Percentiles rank a stretch among this genome's conserved stretches.
Evolutionary conservation across 1,139 yeast species (phyloP).

Genomic region (Petasospora fabianii): DNA sequence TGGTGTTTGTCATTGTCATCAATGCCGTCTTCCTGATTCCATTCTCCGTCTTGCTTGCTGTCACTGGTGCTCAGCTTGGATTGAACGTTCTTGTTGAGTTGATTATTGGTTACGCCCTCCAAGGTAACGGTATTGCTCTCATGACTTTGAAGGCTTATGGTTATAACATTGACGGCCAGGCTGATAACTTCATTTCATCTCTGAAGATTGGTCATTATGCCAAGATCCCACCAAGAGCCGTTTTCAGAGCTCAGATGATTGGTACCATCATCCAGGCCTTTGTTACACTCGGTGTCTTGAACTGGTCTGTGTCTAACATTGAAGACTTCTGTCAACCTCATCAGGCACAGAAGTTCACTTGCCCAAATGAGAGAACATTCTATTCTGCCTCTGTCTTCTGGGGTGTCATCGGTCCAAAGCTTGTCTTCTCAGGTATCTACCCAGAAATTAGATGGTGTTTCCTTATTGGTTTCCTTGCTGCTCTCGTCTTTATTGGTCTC

Average conservation of each 20-base stretch:
- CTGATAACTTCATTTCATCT: slow-evolving; percentile 52
- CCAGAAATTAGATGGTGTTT: slow-evolving; percentile 50
- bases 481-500: slow-evolving; percentile 40
- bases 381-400: slow-evolving; percentile 54
- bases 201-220: slow-evolving; percentile 61
- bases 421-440: slow-evolving; percentile 47
- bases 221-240: slow-evolving; percentile 56
- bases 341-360: slow-evolving; percentile 41
- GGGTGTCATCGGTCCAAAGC: slow-evolving; percentile 68
- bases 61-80: slow-evolving; percentile 51
- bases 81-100: slow-evolving; percentile 58
- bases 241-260: slow-evolving; percentile 55
- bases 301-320: slow-evolving; percentile 48
- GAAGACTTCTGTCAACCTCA: slow-evolving; percentile 44
- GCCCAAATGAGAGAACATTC: slow-evolving; percentile 43
- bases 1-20: slow-evolving; percentile 53
- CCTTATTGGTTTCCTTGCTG: slow-evolving; percentile 48
- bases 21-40: slow-evolving; percentile 55
- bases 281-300: slow-evolving; percentile 49
- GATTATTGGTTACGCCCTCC: slow-evolving; percentile 59
- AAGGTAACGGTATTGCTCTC: slow-evolving; percentile 59
- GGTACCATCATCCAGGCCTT: slow-evolving; percentile 42
- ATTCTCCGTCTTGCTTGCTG: slow-evolving; percentile 43
- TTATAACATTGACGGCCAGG: slow-evolving; percentile 57
- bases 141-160: slow-evolving; percentile 59